Evolutionary conservation across 2,329 filamentous ascomycete species (phyloP), one percentile per base, ranked within the genome.

Genomic region (Aspergillus uvarum): DNA sequence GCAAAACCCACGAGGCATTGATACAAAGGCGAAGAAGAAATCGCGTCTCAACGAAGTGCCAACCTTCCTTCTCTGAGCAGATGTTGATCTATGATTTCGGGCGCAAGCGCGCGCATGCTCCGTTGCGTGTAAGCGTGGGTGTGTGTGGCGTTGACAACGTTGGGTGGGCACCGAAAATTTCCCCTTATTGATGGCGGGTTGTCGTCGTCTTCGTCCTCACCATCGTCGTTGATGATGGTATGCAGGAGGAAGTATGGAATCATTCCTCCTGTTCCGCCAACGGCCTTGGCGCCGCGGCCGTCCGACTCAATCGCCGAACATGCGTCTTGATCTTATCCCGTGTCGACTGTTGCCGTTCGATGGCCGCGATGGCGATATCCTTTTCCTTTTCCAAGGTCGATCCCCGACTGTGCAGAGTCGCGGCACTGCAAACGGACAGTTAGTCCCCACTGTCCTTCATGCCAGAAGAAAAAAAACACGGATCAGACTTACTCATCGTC

Each of bases 41-140:
- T 72, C 74, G 32, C 72, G 75, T 48, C 72, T 78, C 42, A 76
- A 74, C 59, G 75, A 80, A 67, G 76, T 80, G 49, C 78, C 78
- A 42, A 79, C 75, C 52, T 80, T 80, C 68, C 59, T 80, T 49
- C 61, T 76, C 35, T 78, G 70, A 77, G 58, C 44, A 21, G 24
- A 16, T 47, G 22, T 14, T 6, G 6, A 22, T 4, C 5, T 44
- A 42, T 26, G n/a, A 21, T 22, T 24, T 22, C 31, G 38, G 31
- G n/a, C 24, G 26, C 26, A 16, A 42, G 42, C 10, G 44, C 14
- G 21, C 24, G 14, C 5, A 19, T 16, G 11, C 4, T 35, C 12
- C n/a, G 14, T 26, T 11, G 26, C 26, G 35, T 52, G 24, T 8
- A 7, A 7, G 4, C 14, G 10, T 31, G 26, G 4, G 14, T n/a